A percentile compares a stretch with the other conserved stretches of the same genome.
These are phyloP conservation scores for Singerocomus inundabilis DNA, from an alignment of 1,284 basidiomycete genomes.

Conservation along the genomic window DNA sequence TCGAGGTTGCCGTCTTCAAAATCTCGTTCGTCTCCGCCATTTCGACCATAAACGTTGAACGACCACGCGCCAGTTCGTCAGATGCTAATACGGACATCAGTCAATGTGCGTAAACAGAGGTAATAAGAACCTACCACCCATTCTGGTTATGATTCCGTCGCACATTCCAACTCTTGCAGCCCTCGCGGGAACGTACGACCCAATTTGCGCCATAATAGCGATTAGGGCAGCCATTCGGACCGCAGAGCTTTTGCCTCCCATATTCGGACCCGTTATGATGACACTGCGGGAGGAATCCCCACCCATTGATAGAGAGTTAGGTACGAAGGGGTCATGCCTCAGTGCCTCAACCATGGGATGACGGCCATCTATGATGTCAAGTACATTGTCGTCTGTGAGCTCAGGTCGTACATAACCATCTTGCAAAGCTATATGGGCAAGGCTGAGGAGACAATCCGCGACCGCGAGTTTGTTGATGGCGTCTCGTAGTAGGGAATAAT, in stretches of 20 bases:
- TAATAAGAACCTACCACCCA: conserved; percentile 60
- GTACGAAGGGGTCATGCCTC: conserved; percentile 76
- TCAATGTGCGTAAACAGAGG: conserved; percentile 1
- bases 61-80: conserved; percentile 81
- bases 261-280: conserved; percentile 83
- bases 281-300: conserved; percentile 55
- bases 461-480: conserved; percentile 77
- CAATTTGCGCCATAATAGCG: conserved; percentile 67
- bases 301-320: conserved; percentile 65
- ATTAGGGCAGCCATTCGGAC: conserved; percentile 77
- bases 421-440: conserved; percentile 68
- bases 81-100: conserved; percentile 52
- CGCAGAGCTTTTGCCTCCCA: conserved; percentile 79
- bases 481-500: conserved; percentile 71
- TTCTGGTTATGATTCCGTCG: conserved; percentile 84
- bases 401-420: conserved; percentile 72
- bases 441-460: conserved; percentile 76
- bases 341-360: conserved; percentile 84
- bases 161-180: conserved; percentile 72
- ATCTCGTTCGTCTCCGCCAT: conserved; percentile 94
- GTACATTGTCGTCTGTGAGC: conserved; percentile 55
- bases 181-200: conserved; percentile 75
- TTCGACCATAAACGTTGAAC: conserved; percentile 96
- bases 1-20: conserved; percentile 66
- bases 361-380: conserved; percentile 71